Evolutionary conservation across 2,329 filamentous ascomycete genomes (phyloP), one percentile per base, ranked within the genome.

Genomic region (Exutisphaerella laricina): DNA sequence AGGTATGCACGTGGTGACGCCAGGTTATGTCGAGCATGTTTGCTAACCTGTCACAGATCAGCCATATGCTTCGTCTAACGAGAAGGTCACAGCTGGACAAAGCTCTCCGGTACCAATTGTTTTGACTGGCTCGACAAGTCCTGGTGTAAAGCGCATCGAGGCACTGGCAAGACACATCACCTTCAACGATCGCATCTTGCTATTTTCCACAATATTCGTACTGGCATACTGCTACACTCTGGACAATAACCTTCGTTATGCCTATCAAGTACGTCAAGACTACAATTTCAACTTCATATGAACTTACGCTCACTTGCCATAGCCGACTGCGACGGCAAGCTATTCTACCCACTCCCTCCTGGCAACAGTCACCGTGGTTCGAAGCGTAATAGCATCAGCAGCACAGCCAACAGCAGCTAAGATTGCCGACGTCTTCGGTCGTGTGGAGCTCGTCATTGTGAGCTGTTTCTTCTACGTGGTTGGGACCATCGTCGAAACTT

Each of bases 141-240:
- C 76, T 4, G 79, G 79, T 59, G 78, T 83, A 5, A 64, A 60
- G n/a, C 74, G 79, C 8, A 73, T 82, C 48, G 76, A 81, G 60
- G 74, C 73, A 21, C 66, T 82, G 34, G 64, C 72, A 5, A 62
- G 69, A 6, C 70, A 75, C 48, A 70, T 82, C 26, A 77, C 72
- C 13, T 48, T 62, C 3, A 45, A 53, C 10, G 77, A 82, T 57
- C 75, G 77, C 21, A 50, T 77, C 46, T 67, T 70, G 48, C 71
- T 84, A 58, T 82, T 83, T 61, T 55, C 74, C 7, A 70, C 78
- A 17, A 68, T 83, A 49, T 83, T 84, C 58, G 59, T 84, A 22
- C 65, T 83, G 40, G 74, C 79, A 8, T 84, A 82, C 58, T 76
- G 72, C 23, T 84, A 83, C 58, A 75, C 77, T 2, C 67, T 82